Evolutionary conservation across 345 rosid species (phyloP).

Genomic region (Gossypium raimondii): DNA sequence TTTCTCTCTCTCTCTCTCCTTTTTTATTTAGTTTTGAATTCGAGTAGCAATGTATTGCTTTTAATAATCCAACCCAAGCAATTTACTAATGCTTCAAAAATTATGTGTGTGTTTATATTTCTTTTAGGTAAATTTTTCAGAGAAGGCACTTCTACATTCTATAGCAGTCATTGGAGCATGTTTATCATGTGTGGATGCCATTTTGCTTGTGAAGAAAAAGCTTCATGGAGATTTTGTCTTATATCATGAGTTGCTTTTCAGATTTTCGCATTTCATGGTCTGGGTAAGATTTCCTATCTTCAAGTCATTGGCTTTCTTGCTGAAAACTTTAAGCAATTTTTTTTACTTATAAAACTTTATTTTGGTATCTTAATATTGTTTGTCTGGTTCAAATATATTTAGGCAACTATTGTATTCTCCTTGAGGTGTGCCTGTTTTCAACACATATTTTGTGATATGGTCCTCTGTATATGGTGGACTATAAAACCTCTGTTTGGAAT

Average conservation of each 20-base stretch:
- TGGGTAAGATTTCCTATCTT: slow-evolving; percentile 56
- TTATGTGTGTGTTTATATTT: neutral
- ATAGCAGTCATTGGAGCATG: slow-evolving; percentile 59
- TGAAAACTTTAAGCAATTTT: neutral
- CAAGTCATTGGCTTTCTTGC: slow-evolving; percentile 2
- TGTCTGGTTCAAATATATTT: slow-evolving; percentile 23
- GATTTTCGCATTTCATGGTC: slow-evolving; percentile 43
- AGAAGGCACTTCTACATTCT: slow-evolving; percentile 42
- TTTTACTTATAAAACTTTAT: neutral
- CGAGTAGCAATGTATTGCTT: neutral
- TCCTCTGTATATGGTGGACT: slow-evolving; percentile 75
- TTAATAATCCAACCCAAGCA: neutral
- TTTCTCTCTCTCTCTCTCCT: neutral
- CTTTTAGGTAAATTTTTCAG: slow-evolving; percentile 40
- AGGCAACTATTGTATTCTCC: slow-evolving; percentile 44
- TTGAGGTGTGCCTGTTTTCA: slow-evolving; percentile 34
- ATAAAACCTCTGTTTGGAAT: slow-evolving; percentile 43
- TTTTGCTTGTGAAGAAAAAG: slow-evolving; percentile 39
- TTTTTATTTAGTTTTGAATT: neutral
- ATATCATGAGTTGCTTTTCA: slow-evolving; percentile 51
- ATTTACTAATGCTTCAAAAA: slow-evolving; percentile 12
- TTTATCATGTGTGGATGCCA: slow-evolving; percentile 53
- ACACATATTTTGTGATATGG: slow-evolving; percentile 32
- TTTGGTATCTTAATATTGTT: slow-evolving; percentile 7
- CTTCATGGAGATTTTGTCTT: slow-evolving; percentile 32